phyloP scores from a whole-genome alignment of 371 early-diverging fungal species.

The Paraphysoderma sedebokerense region DNA sequence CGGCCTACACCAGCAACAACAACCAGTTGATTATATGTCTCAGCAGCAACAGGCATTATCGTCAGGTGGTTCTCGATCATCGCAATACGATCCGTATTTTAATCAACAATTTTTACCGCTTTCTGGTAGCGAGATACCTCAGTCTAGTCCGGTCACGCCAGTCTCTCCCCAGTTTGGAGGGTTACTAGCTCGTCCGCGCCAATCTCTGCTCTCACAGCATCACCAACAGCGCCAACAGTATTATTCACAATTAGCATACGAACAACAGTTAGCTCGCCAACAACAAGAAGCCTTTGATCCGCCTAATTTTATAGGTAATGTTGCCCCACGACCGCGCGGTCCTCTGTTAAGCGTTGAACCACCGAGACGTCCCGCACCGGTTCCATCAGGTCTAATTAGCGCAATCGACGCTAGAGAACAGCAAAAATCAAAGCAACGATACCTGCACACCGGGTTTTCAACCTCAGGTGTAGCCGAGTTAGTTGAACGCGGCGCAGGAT shows the following conservation, averaged over 20 bases:
- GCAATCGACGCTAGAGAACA: not conserved
- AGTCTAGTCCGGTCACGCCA: slow-evolving; percentile 1
- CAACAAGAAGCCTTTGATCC: not conserved
- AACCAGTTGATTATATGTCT: too few species aligned
- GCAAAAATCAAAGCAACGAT: not conserved
- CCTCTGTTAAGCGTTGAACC: not conserved
- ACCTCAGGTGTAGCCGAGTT: not conserved
- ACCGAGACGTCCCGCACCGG: not conserved
- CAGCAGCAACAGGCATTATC: too few species aligned
- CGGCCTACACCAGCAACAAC: not conserved
- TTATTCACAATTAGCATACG: slow-evolving; percentile 5
- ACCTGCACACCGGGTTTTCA: not conserved
- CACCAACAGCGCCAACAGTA: slow-evolving; percentile 4
- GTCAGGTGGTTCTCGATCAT: too few species aligned
- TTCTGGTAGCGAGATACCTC: too few species aligned
- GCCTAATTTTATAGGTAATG: not conserved
- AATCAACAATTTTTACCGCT: too few species aligned
- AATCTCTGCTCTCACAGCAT: slow-evolving; percentile 11
- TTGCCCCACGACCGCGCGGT: not conserved
- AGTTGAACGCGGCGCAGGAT: not conserved
- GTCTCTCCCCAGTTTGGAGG: slow-evolving; percentile 3
- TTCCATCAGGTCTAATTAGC: not conserved
- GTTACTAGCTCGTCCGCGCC: not conserved
- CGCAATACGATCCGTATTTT: too few species aligned
- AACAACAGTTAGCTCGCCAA: slow-evolving; percentile 7